These are phyloP conservation scores for Lachnellula subtilissima DNA, from an alignment of 2,329 filamentous ascomycete species.

Conservation along the genomic window DNA sequence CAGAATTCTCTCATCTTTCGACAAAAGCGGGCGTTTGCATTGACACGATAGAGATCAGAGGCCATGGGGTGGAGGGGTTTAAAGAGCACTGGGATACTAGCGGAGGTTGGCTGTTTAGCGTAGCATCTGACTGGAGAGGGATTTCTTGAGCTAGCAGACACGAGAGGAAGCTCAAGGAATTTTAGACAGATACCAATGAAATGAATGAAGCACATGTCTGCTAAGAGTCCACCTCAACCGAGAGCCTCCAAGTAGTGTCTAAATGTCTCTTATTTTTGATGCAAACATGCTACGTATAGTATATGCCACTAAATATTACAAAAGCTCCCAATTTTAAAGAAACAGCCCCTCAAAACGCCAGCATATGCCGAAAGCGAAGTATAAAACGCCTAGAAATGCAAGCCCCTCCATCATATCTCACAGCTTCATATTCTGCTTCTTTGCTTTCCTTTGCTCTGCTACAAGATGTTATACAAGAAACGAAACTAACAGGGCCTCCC, in stretches of 20 bases:
- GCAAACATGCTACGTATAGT: not conserved
- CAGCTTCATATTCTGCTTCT: not conserved
- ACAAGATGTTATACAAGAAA: not conserved
- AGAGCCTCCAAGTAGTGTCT: too few relatives aligned
- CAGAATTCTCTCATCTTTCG: not conserved
- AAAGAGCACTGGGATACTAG: not conserved
- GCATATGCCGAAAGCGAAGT: not conserved
- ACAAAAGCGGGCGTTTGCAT: conserved; percentile 10
- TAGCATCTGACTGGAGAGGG: not conserved
- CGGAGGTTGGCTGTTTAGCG: not conserved
- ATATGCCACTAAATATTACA: not conserved
- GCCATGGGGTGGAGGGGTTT: not conserved
- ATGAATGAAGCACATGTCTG: not conserved
- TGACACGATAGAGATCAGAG: not conserved
- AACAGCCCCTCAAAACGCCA: not conserved
- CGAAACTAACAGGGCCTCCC: not conserved
- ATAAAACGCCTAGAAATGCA: too few relatives aligned
- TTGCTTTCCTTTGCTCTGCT: too few relatives aligned
- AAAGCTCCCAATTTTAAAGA: not conserved
- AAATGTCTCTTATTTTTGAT: not conserved
- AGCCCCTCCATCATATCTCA: not conserved
- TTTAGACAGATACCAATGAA: conserved; percentile 1
- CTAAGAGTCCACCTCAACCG: not conserved
- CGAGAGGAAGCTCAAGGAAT: not conserved
- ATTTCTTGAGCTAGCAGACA: not conserved